These are phyloP conservation scores for Salvia rosmarinus DNA, from an alignment of 257 asterid species.

Conservation along the genomic window DNA sequence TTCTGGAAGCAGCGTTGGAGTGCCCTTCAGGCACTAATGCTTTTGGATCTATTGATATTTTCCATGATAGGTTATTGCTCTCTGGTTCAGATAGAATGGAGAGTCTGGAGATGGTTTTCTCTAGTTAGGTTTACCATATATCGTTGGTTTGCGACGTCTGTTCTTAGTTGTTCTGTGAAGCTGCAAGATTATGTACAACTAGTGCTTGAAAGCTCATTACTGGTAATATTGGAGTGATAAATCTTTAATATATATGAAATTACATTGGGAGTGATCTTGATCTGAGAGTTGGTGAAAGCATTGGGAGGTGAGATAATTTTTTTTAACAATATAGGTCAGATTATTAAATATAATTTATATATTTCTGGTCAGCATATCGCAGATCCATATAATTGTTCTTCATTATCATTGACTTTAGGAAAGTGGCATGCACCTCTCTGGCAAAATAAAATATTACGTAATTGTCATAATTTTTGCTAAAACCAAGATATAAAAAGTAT, in stretches of 20 bases:
- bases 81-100: conserved; percentile 69
- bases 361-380: conserved; percentile 26
- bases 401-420: conserved; percentile 35
- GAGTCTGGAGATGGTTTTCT: conserved; percentile 71
- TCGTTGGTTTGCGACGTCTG: conserved; percentile 13
- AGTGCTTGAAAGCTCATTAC: too few relatives aligned
- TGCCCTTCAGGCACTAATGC: conserved; percentile 88
- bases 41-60: conserved; percentile 69
- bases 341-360: conserved; percentile 13
- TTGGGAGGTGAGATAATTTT: conserved; percentile 19
- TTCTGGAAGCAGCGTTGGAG: conserved; percentile 90
- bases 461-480: background rate
- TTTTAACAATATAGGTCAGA: conserved; percentile 7
- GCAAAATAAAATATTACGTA: background rate
- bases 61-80: conserved; percentile 61
- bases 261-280: too few relatives aligned
- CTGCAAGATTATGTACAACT: background rate
- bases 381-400: background rate
- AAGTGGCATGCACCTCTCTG: conserved; percentile 37
- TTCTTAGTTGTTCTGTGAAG: conserved; percentile 2
- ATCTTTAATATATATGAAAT: too few relatives aligned
- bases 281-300: background rate
- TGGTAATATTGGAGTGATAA: background rate
- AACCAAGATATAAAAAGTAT: background rate
- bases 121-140: conserved; percentile 22